Evolutionary conservation across 257 asterid species (phyloP).

Genomic region (Nicotiana paniculata): DNA sequence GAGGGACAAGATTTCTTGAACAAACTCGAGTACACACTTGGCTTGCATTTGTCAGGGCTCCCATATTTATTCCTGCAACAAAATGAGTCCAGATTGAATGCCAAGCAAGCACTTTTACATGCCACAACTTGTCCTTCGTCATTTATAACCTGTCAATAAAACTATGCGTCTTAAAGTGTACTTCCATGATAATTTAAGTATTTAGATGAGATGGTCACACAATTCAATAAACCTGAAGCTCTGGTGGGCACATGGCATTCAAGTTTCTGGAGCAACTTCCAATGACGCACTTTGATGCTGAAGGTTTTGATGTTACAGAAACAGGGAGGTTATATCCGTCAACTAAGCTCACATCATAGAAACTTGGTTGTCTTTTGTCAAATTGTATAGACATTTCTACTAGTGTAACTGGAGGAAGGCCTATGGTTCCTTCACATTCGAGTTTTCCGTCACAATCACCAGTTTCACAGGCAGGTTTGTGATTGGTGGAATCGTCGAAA

Average conservation of each 20-base stretch:
- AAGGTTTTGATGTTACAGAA: constrained; percentile 27
- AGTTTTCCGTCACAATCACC: constrained; percentile 70
- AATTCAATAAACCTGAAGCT: constrained; percentile 22
- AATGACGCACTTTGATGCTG: constrained; percentile 30
- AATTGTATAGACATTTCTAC: constrained; percentile 48
- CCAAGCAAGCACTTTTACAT: constrained; percentile 81
- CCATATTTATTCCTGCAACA: constrained; percentile 70
- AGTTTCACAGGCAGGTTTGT: constrained; percentile 52
- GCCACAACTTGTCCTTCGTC: constrained; percentile 54
- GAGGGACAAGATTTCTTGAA: constrained; percentile 74
- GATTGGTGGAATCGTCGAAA: constrained; percentile 19
- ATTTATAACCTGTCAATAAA: constrained; percentile 19
- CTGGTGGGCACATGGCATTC: constrained; percentile 47
- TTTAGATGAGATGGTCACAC: not conserved
- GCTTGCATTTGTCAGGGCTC: constrained; percentile 57
- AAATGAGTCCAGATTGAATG: constrained; percentile 50
- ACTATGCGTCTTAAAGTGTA: not conserved
- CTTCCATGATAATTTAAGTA: too few relatives aligned
- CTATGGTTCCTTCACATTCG: constrained; percentile 57
- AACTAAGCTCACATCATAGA: constrained; percentile 70
- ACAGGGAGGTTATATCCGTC: constrained; percentile 83
- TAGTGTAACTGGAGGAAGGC: constrained; percentile 71
- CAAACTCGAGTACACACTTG: constrained; percentile 49
- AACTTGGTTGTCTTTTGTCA: constrained; percentile 42
- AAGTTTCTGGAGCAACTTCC: constrained; percentile 45